Evolutionary conservation across 2,329 filamentous ascomycete species (phyloP), one percentile per base, ranked within the genome.

Genomic region (Nakataea oryzae): DNA sequence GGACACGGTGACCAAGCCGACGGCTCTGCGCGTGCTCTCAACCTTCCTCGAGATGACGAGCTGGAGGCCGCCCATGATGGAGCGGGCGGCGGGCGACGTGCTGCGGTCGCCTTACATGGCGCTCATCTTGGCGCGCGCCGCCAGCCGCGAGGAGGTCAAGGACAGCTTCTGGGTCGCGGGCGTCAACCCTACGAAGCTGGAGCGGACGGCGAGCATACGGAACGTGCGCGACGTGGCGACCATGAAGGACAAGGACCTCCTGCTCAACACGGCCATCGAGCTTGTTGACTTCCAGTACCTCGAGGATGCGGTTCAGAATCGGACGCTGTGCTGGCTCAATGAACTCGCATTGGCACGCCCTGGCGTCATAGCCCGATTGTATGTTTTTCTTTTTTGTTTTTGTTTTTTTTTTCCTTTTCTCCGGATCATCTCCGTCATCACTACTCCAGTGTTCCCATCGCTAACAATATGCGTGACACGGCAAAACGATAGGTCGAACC

Each of bases 241-340:
- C 7, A 77, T 86, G 67, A 80, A 79, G 61, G 85, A 89, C 64
- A 81, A 83, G 65, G 84, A 88, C 63, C 70, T 89, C 14, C 72
- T 89, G 21, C 76, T 89, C 7, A 85, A 83, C 64, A 83, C 83
- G 3, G 84, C 83, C 1, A 85, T 89, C 62, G 81, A 83, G 68
- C 75, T 89, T 55, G 81, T 89, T 12, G 86, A 89, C 69, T 89
- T 89, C 67, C 81, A 83, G 62, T 82, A 82, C 63, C 74, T 88
- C 9, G 86, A 89, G 63, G 85, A 88, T 62, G 75, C 76, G 1
- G 78, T 86, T 24, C 86, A 89, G 69, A 80, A 81, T 56, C 78
- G 84, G 17, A 82, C 78, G 21, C 73, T 89, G 3, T 69, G 75
- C 21, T 87, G 86, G 83, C 76, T 89, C 47, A 83, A 82, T 60